These are phyloP conservation scores for Venturia effusa DNA, from an alignment of 2,329 filamentous ascomycete species.

Conservation along the genomic window DNA sequence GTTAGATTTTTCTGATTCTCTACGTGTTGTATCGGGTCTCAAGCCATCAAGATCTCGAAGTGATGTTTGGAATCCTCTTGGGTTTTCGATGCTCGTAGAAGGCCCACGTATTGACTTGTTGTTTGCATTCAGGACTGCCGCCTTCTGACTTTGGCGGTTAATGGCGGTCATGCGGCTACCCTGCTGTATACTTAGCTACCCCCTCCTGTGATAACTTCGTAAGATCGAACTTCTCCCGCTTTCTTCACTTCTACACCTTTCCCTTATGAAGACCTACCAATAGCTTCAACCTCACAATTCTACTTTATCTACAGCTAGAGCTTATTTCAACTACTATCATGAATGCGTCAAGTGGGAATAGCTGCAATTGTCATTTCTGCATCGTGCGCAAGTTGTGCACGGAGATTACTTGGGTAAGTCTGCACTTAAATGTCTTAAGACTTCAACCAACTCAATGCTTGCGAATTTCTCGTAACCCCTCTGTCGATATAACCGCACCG, in stretches of 20 bases:
- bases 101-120: neutral
- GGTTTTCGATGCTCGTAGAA: no score
- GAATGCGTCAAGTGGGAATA: neutral
- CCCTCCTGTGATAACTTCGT: neutral
- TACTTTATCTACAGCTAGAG: neutral
- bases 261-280: neutral
- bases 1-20: no score
- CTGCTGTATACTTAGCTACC: neutral
- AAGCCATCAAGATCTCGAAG: no score
- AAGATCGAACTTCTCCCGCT: neutral
- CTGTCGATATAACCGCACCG: no score
- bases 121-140: neutral
- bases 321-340: neutral
- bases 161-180: neutral
- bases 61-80: no score
- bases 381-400: neutral
- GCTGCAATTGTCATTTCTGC: neutral
- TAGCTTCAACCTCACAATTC: neutral
- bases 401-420: neutral
- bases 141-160: neutral
- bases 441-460: no score
- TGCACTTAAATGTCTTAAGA: no score
- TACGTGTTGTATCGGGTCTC: no score
- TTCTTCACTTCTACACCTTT: neutral
- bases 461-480: no score